Percentiles rank a stretch among this genome's conserved stretches.
Evolutionary conservation across 305 asterid genomes (phyloP).

Genomic region (Fraxinus greggii): DNA sequence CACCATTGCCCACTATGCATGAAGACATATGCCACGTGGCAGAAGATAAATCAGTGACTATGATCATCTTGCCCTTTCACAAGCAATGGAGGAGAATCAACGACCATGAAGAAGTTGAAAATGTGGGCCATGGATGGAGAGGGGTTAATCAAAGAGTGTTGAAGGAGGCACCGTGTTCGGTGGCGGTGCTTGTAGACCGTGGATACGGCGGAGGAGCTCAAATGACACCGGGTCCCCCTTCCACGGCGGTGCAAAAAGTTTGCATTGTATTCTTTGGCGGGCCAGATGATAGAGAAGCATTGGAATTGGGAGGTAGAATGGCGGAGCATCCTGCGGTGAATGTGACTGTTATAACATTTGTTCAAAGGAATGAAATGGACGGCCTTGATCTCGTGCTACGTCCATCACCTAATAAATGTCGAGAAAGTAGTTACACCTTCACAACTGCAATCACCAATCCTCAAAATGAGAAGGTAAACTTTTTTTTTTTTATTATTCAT

Average conservation of each 20-base stretch:
- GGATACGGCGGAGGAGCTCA: conserved; percentile 28
- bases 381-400: not conserved
- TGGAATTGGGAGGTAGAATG: conserved; percentile 39
- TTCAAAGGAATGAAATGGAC: not conserved
- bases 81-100: conserved; percentile 36
- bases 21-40: conserved; percentile 50
- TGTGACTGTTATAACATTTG: conserved; percentile 31
- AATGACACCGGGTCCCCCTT: conserved; percentile 4
- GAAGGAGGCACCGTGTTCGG: conserved; percentile 46
- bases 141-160: conserved; percentile 44
- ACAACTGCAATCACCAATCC: not conserved
- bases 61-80: conserved; percentile 44
- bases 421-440: conserved; percentile 10
- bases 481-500: no score
- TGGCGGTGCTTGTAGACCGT: conserved; percentile 55
- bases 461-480: not conserved
- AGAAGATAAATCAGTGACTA: conserved; percentile 29
- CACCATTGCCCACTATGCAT: conserved; percentile 44
- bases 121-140: conserved; percentile 41
- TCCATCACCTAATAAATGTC: not conserved
- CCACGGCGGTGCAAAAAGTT: conserved; percentile 17
- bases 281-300: conserved; percentile 36
- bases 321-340: conserved; percentile 41
- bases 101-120: conserved; percentile 29
- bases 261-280: conserved; percentile 40